These are phyloP conservation scores for Olyra latifolia DNA, from an alignment of 176 grass and related monocot species.

Conservation along the genomic window DNA sequence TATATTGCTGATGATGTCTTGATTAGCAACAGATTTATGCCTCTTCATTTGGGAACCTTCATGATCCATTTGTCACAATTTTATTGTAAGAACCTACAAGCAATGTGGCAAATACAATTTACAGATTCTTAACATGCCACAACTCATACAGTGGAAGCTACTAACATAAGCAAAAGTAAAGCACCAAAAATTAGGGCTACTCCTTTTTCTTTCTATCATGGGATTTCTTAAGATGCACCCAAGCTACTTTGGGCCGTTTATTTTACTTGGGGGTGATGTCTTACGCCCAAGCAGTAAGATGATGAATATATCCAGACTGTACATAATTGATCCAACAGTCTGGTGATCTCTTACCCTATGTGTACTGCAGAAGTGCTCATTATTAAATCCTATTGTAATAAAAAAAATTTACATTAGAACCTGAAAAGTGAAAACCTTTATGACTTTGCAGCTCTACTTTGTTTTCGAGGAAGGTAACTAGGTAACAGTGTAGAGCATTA, in stretches of 20 bases:
- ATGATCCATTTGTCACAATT: constrained; percentile 12
- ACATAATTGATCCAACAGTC: too few species aligned
- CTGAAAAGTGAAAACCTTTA: neutral
- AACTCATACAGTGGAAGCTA: neutral
- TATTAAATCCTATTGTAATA: neutral
- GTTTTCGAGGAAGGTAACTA: neutral
- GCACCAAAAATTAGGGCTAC: neutral
- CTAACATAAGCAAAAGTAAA: neutral
- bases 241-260: too few species aligned
- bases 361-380: too few species aligned
- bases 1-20: constrained; percentile 53
- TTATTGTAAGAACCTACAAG: neutral
- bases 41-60: constrained; percentile 15
- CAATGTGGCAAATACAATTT: neutral
- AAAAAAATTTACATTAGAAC: neutral
- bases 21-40: constrained; percentile 3
- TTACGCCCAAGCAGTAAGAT: too few species aligned
- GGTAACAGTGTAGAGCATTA: neutral
- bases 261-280: too few species aligned
- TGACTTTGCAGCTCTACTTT: neutral
- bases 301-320: too few species aligned
- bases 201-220: neutral
- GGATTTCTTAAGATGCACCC: too few species aligned
- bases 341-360: too few species aligned
- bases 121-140: constrained; percentile 15